A percentile compares a stretch with the other conserved stretches of the same genome.
Evolutionary conservation across 805 yeast genomes (phyloP).

Genomic region (Starmerella cellae): DNA sequence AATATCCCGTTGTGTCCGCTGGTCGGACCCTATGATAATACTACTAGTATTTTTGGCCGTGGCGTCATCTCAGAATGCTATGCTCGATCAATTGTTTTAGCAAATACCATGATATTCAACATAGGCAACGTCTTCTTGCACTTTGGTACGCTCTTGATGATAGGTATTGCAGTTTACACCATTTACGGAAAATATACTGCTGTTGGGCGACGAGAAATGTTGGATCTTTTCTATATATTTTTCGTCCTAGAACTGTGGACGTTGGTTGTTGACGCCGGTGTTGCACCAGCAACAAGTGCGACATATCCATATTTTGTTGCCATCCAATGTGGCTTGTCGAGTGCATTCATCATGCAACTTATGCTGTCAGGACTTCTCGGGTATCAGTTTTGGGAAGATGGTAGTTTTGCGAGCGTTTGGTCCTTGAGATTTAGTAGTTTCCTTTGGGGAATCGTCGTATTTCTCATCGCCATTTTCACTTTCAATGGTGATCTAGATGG

Average conservation of each 20-base stretch:
- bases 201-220: conserved; percentile 79
- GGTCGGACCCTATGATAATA: conserved; percentile 37
- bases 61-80: conserved; percentile 73
- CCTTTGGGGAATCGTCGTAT: conserved; percentile 49
- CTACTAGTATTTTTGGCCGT: conserved; percentile 21
- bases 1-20: conserved; percentile 74
- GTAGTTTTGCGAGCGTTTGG: conserved; percentile 54
- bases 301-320: conserved; percentile 75
- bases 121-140: conserved; percentile 79
- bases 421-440: conserved; percentile 40
- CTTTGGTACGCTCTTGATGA: conserved; percentile 53
- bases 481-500: conserved; percentile 44
- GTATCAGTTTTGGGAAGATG: conserved; percentile 92
- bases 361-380: conserved; percentile 66
- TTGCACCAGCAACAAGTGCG: conserved; percentile 68
- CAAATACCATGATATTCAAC: conserved; percentile 83
- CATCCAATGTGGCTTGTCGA: conserved; percentile 59
- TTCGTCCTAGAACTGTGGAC: conserved; percentile 48
- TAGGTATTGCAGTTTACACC: conserved; percentile 60
- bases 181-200: conserved; percentile 83
- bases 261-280: conserved; percentile 81
- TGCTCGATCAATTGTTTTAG: conserved; percentile 71
- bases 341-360: conserved; percentile 58
- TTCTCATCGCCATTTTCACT: conserved; percentile 55
- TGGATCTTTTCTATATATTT: conserved; percentile 52